Conservation (phyloP, 345 rosid species). For the Eucalyptus sp. region DNA sequence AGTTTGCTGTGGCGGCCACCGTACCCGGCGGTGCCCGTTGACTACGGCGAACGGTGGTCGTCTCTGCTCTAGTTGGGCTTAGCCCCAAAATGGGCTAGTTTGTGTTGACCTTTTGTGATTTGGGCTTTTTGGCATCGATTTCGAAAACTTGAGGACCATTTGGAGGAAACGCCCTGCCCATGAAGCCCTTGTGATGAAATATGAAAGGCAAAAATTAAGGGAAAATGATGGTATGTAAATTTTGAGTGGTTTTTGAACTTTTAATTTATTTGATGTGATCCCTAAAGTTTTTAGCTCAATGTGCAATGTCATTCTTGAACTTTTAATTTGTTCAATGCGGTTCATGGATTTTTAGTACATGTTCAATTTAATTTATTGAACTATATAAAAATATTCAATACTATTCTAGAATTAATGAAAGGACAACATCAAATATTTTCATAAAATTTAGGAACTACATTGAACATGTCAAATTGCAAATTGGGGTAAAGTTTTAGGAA, state of each 20-base stretch:
- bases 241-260: too few relatives aligned
- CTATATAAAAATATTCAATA: too few relatives aligned
- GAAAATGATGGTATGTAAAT: too few relatives aligned
- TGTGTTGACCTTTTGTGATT: not conserved
- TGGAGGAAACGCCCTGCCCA: not conserved
- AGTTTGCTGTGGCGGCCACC: not conserved
- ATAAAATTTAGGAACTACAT: too few relatives aligned
- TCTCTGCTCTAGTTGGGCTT: not conserved
- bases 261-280: too few relatives aligned
- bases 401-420: accelerated
- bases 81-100: not conserved
- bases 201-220: not conserved
- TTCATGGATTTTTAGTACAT: accelerated
- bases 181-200: not conserved
- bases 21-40: not conserved
- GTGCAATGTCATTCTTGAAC: accelerated
- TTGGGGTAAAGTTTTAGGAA: too few relatives aligned
- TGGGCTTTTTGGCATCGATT: not conserved
- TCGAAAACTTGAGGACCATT: not conserved
- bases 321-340: too few relatives aligned
- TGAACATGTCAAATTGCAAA: too few relatives aligned
- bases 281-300: too few relatives aligned
- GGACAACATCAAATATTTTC: accelerated
- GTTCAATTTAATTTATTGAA: too few relatives aligned
- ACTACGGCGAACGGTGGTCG: not conserved